Evolutionary conservation across 257 asterid genomes (phyloP), one percentile per base, ranked within the genome.

Genomic region (Nicotiana attenuata): DNA sequence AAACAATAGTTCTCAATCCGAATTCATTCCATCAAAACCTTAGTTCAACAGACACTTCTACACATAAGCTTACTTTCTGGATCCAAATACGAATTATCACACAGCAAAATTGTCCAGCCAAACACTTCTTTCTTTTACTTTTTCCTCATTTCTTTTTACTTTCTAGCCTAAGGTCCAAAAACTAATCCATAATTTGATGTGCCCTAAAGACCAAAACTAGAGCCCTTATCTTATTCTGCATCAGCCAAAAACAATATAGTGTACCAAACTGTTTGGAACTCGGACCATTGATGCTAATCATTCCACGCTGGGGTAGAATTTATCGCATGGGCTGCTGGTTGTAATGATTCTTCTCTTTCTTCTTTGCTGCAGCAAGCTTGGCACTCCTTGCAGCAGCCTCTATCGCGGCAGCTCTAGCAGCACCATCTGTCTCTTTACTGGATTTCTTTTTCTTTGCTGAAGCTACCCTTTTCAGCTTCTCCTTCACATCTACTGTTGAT

Each of bases 351-450:
- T 93, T 94, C 94, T 96, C 98, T 85, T 96, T 96, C 89, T 94
- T 96, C 88, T 94, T 96, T 41, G 99, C 97, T 24, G 98, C 97
- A 66, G 97, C 97, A 33, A 96, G 90, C 83, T 76, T 96, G 41
- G 97, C 97, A 75, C 81, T 94, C 85, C 99, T 89, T 16, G 99
- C 98, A 19, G 98, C 97, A 81, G 98, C 98, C 88, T 96, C 99
- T 86, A 66, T 73, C 17, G 98, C 97, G 5, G 93, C 98, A 71
- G 94, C 97, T 88, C 88, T 92, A 7, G 98, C 97, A 22, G 97
- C 97, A 19, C 85, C 86, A 56, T 96, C 99, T 82, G 93, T 86
- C 77, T 94, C 99, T 86, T 92, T 96, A 77, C 81, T 84, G 0
- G 97, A 92, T 83, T 96, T 96, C 90, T 96, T 96, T 85, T 92